Conservation (phyloP, 805 yeast genomes). For the Scheffersomyces spartinae region DNA sequence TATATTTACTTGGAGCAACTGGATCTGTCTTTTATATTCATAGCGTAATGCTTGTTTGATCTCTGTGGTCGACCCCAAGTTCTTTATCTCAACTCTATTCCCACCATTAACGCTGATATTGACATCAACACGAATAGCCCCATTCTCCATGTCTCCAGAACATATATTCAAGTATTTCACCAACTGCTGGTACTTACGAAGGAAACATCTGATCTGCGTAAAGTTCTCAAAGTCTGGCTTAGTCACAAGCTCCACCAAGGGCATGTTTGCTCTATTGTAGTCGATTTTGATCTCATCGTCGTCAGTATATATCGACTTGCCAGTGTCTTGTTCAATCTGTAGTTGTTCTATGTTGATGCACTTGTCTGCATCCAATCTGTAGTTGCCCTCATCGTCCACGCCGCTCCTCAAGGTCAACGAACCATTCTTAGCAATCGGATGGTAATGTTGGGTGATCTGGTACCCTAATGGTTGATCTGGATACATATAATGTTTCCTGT, state of each 20-base stretch:
- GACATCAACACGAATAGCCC: conserved; percentile 92
- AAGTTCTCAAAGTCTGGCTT: conserved; percentile 69
- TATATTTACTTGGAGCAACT: conserved; percentile 25
- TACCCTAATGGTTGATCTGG: conserved; percentile 95
- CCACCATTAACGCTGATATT: conserved; percentile 72
- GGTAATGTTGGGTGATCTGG: conserved; percentile 84
- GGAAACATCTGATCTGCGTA: conserved; percentile 62
- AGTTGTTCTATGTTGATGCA: conserved; percentile 60
- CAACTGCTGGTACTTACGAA: conserved; percentile 67
- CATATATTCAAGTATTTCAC: conserved; percentile 63
- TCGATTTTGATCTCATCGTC: conserved; percentile 45
- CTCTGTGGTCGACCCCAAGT: conserved; percentile 75
- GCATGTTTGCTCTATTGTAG: conserved; percentile 74
- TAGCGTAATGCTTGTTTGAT: conserved; percentile 62
- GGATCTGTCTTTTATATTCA: conserved; percentile 65
- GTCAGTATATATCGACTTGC: conserved; percentile 51
- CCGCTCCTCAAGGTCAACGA: conserved; percentile 32
- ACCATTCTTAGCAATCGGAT: conserved; percentile 71
- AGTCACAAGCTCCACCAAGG: conserved; percentile 85
- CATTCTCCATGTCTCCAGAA: conserved; percentile 85
- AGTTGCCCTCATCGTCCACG: conserved; percentile 53
- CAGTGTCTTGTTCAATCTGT: conserved; percentile 94
- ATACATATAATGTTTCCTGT: conserved; percentile 91
- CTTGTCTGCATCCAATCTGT: conserved; percentile 30
- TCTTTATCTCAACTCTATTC: conserved; percentile 78